Conservation (phyloP, 345 rosid genomes). For the Litchi chinensis region DNA sequence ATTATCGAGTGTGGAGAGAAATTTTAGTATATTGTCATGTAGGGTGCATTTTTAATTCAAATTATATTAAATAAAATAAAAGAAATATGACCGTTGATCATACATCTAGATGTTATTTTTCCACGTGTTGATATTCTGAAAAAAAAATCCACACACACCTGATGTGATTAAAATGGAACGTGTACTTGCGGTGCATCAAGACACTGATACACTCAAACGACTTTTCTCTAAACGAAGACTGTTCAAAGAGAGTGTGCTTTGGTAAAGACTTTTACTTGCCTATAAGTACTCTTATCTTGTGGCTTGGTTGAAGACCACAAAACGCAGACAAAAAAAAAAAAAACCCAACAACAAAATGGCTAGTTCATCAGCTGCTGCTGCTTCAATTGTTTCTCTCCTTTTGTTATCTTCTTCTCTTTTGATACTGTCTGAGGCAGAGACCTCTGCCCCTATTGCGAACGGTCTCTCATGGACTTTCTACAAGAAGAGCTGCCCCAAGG, state of each 20-base stretch:
- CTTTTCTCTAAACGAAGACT: background rate
- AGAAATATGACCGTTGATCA: no score
- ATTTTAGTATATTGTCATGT: no score
- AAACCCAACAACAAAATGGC: slow-evolving; percentile 19
- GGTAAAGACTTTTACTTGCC: background rate
- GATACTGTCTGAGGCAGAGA: slow-evolving; percentile 21
- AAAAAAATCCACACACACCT: no score
- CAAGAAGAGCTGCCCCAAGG: slow-evolving; percentile 60
- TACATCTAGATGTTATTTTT: no score
- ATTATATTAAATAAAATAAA: background rate
- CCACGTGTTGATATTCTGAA: no score
- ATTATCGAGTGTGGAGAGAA: background rate
- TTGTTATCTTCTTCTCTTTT: slow-evolving; percentile 24
- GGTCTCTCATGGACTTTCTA: slow-evolving; percentile 81
- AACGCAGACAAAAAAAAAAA: background rate
- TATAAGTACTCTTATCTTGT: slow-evolving; percentile 5
- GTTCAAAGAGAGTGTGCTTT: background rate
- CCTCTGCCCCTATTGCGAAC: slow-evolving; percentile 35
- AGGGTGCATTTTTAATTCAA: no score
- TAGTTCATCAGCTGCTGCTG: background rate
- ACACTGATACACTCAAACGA: background rate
- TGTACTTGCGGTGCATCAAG: no score
- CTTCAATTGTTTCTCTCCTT: slow-evolving; percentile 17
- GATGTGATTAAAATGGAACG: no score
- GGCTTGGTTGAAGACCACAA: background rate